Percentiles rank a stretch among this genome's conserved stretches.
Conservation (phyloP, 2,329 filamentous ascomycete genomes). For the Xylaria multiplex region DNA sequence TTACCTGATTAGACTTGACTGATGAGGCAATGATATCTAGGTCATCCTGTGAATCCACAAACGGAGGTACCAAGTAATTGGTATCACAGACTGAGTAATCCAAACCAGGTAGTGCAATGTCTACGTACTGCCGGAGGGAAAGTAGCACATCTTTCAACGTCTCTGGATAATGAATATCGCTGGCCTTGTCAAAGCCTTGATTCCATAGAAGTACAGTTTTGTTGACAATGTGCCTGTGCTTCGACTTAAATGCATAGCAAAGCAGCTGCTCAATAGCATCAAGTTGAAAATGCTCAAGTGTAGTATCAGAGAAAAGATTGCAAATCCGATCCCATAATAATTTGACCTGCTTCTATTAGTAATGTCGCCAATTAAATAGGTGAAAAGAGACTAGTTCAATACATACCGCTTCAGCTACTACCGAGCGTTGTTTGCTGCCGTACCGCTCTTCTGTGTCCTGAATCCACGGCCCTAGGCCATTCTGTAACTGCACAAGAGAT, state of each 20-base stretch:
- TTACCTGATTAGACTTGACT: slow-evolving; percentile 36
- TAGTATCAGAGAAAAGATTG: slow-evolving; percentile 50
- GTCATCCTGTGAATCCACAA: slow-evolving; percentile 63
- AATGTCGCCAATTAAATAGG: neutral
- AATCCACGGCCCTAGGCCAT: slow-evolving; percentile 71
- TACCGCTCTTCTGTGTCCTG: slow-evolving; percentile 63
- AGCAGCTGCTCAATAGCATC: slow-evolving; percentile 64
- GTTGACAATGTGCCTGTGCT: slow-evolving; percentile 64
- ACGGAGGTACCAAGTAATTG: slow-evolving; percentile 54
- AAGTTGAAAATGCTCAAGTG: slow-evolving; percentile 58
- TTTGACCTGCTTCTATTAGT: slow-evolving; percentile 55
- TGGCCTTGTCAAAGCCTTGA: slow-evolving; percentile 68
- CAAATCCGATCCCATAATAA: slow-evolving; percentile 63
- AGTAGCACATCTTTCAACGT: slow-evolving; percentile 70
- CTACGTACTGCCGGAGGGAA: slow-evolving; percentile 65
- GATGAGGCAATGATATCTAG: slow-evolving; percentile 42
- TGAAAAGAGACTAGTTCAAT: neutral
- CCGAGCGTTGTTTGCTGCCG: slow-evolving; percentile 53
- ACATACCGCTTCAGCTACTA: slow-evolving; percentile 59
- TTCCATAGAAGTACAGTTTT: slow-evolving; percentile 72
- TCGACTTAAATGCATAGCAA: slow-evolving; percentile 67
- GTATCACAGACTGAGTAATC: slow-evolving; percentile 53
- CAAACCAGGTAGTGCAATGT: slow-evolving; percentile 58
- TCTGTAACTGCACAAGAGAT: slow-evolving; percentile 69
- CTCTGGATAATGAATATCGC: slow-evolving; percentile 71